Evolutionary conservation across 352 stramenopile genomes (phyloP).

Genomic region (Phytophthora kernoviae): DNA sequence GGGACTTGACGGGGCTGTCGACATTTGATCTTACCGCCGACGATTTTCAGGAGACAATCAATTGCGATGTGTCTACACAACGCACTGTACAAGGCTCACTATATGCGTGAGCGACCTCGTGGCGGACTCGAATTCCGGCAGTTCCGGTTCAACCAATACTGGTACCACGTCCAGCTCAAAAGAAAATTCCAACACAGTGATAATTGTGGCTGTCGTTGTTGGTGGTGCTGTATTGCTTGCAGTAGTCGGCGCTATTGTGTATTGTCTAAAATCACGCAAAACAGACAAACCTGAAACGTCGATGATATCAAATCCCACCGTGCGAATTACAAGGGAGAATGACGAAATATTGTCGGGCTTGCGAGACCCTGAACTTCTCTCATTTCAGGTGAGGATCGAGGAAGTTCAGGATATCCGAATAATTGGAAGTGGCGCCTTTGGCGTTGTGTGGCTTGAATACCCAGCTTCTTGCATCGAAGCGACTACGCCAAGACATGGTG

Average conservation of each 20-base stretch:
- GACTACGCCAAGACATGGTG: conserved; percentile 20
- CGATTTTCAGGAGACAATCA: conserved; percentile 22
- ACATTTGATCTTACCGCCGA: conserved; percentile 21
- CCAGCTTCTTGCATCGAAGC: conserved; percentile 31
- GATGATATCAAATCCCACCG: too few species aligned
- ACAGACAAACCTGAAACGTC: too few species aligned
- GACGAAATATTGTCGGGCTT: conserved; percentile 27
- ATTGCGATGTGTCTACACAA: conserved; percentile 14
- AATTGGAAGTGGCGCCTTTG: conserved; percentile 32
- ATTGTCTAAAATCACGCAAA: too few species aligned
- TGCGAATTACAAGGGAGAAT: too few species aligned
- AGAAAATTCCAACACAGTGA: conserved; percentile 19
- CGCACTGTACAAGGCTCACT: conserved; percentile 18
- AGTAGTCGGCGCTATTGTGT: too few species aligned
- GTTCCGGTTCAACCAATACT: conserved; percentile 6
- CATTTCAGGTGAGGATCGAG: too few species aligned
- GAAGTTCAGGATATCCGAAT: conserved; percentile 29
- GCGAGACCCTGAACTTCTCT: too few species aligned
- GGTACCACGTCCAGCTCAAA: conserved; percentile 2
- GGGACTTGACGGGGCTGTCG: conserved; percentile 22
- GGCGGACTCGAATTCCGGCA: too few species aligned
- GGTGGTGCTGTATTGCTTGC: conserved; percentile 13
- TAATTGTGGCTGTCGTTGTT: conserved; percentile 20
- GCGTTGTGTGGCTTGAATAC: conserved; percentile 27
- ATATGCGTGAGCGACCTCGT: conserved; percentile 28